Conservation (phyloP, 1,284 basidiomycete species). For the Melanopsichium pennsylvanicum region DNA sequence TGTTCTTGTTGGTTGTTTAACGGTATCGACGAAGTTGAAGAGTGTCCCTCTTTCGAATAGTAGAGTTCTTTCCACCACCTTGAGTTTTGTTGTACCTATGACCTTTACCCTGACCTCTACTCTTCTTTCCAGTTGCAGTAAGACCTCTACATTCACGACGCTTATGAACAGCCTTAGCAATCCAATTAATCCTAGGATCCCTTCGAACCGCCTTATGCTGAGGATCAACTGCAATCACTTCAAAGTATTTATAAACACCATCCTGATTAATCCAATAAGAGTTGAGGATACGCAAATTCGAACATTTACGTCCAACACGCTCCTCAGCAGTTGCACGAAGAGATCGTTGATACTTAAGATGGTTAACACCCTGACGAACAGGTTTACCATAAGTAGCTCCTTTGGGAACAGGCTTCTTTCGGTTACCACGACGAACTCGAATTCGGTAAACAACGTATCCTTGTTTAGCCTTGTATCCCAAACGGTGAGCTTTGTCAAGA, state of each 20-base stretch:
- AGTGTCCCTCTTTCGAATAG: conserved; percentile 87
- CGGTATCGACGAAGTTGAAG: conserved; percentile 97
- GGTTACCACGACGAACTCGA: conserved; percentile 96
- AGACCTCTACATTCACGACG: conserved; percentile 96
- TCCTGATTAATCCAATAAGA: conserved; percentile 99
- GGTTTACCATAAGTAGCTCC: conserved; percentile 98
- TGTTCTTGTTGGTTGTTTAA: too few species aligned
- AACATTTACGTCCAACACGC: conserved; percentile 94
- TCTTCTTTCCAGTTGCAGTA: conserved; percentile 90
- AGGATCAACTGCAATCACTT: conserved; percentile 97
- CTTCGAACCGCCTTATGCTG: conserved; percentile 89
- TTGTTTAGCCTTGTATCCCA: conserved; percentile 99
- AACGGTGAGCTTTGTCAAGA: conserved; percentile 97
- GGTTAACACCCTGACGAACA: conserved; percentile 99
- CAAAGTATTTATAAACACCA: conserved; percentile 99
- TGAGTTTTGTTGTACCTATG: conserved; percentile 91
- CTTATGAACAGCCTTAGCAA: conserved; percentile 97
- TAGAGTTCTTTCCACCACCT: conserved; percentile 75
- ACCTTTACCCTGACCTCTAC: conserved; percentile 78
- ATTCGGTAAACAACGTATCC: conserved; percentile 98
- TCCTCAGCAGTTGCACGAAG: conserved; percentile 95
- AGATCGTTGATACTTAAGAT: conserved; percentile 96
- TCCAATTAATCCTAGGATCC: conserved; percentile 98
- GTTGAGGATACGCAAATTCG: conserved; percentile 88
- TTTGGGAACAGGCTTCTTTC: conserved; percentile 98